Evolutionary conservation across 805 yeast genomes (phyloP), one percentile per base, ranked within the genome.

Genomic region (Dipodascopsis tothii): DNA sequence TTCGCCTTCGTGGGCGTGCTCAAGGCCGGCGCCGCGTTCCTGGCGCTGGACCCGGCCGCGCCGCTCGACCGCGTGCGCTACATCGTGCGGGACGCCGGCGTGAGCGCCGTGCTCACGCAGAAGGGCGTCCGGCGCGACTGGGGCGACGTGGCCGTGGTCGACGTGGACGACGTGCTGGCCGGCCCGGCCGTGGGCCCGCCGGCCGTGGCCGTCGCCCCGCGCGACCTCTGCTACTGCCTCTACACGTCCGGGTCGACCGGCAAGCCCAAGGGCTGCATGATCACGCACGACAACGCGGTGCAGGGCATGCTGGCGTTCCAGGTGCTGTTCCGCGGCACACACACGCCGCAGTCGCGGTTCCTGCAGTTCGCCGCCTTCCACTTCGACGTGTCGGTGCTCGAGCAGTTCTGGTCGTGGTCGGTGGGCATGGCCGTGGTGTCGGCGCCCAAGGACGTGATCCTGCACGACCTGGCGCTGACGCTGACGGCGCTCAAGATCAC

Each of bases 161-260:
- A 23, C 6, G 33, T 39, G 9, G 30, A 33, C 34, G 42, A 23
- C 21, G 19, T 20, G n/a, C 19, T 19, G 16, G 17, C 7, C 17
- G 6, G 16, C 34, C 21, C 21, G 20, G 19, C 44, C 4, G 17
- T 33, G 2, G 30, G 5, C 2, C 16, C n/a, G n/a, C 51, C 45
- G 3, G 11, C 37, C 3, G 21, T 21, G 6, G 21, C 4, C 17
- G 18, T 50, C 4, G 4, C n/a, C 2, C 41, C 50, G 5, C n/a
- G 38, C 2, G 37, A 52, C 41, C 17, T 48, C 4, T 43, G 55
- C 23, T 56, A 56, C 39, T 45, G 56, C 22, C 40, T 56, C 3
- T 56, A 56, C 38, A 56, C 60, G n/a, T 56, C 60, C 3, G 60
- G 60, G 16, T 55, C 60, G 7, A 56, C 60, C 3, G 60, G 60